These are phyloP conservation scores for Xylaria venustula DNA, from an alignment of 495 filamentous ascomycete species.

Conservation along the genomic window DNA sequence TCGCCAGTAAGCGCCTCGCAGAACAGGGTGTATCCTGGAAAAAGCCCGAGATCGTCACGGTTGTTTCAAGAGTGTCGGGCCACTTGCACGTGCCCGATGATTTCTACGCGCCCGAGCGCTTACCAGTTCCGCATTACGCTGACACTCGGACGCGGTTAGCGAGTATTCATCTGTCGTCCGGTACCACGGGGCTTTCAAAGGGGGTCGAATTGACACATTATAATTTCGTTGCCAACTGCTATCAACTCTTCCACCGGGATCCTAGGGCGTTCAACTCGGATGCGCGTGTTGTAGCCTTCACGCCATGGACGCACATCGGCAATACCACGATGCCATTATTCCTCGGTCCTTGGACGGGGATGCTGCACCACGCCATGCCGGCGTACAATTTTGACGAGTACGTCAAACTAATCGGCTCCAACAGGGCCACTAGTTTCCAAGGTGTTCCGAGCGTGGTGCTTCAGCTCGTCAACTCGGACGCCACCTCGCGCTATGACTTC, in stretches of 20 bases:
- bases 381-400: conserved; percentile 26
- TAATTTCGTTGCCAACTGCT: conserved; percentile 64
- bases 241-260: conserved; percentile 35
- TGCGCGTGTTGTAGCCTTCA: conserved; percentile 33
- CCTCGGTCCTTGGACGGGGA: conserved; percentile 26
- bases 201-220: conserved; percentile 73
- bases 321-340: conserved; percentile 38
- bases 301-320: conserved; percentile 39
- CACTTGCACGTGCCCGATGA: conserved; percentile 21
- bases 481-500: conserved; percentile 21
- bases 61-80: conserved; percentile 15
- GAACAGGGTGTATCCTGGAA: conserved; percentile 18
- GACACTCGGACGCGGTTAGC: conserved; percentile 23
- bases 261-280: conserved; percentile 24
- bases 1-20: conserved; percentile 15
- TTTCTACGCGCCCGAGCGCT: conserved; percentile 19
- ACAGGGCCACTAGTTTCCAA: conserved; percentile 23
- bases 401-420: conserved; percentile 17
- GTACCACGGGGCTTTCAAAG: conserved; percentile 75
- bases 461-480: conserved; percentile 23
- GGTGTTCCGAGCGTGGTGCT: conserved; percentile 27
- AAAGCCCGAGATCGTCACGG: conserved; percentile 19
- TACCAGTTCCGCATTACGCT: conserved; percentile 37
- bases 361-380: conserved; percentile 31
- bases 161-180: conserved; percentile 35